Evolutionary conservation across 164 flowering plant genomes (phyloP).

Genomic region (Tetracentron sinense): DNA sequence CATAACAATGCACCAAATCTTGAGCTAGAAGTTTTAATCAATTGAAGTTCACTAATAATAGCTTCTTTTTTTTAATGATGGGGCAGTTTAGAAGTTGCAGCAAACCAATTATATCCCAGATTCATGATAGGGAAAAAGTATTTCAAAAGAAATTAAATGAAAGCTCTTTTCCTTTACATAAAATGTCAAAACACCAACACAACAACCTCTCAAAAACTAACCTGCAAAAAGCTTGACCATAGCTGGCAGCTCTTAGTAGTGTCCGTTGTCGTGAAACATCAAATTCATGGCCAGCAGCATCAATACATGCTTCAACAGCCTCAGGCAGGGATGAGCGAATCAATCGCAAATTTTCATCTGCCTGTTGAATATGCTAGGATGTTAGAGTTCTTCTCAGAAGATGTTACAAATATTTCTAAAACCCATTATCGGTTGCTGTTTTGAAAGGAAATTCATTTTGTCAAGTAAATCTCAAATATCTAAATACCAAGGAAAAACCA

Average conservation of each 20-base stretch:
- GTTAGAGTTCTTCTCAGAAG: not conserved
- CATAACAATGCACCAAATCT: no score
- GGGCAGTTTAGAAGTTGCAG: not conserved
- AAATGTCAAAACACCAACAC: not conserved
- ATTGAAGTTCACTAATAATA: no score
- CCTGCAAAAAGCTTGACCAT: slow-evolving; percentile 99
- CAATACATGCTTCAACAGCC: slow-evolving; percentile 96
- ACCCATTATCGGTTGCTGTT: not conserved
- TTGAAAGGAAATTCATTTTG: not conserved
- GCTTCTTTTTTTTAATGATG: no score
- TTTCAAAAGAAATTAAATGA: not conserved
- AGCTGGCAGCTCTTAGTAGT: slow-evolving; percentile 91
- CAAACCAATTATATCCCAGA: not conserved
- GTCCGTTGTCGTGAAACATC: slow-evolving; percentile 80
- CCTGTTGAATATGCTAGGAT: slow-evolving; percentile 45
- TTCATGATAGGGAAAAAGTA: not conserved
- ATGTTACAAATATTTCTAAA: no score
- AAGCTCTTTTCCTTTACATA: no score
- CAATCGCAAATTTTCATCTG: slow-evolving; percentile 93
- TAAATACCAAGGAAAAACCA: no score
- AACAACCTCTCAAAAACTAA: slow-evolving; percentile 20
- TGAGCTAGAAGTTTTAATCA: not conserved
- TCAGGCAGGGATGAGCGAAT: slow-evolving; percentile 79
- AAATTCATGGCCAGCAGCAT: slow-evolving; percentile 98
- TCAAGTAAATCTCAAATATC: no score